These are phyloP conservation scores for Geotrichum australiense DNA, from an alignment of 1,139 yeast genomes.

Conservation along the genomic window DNA sequence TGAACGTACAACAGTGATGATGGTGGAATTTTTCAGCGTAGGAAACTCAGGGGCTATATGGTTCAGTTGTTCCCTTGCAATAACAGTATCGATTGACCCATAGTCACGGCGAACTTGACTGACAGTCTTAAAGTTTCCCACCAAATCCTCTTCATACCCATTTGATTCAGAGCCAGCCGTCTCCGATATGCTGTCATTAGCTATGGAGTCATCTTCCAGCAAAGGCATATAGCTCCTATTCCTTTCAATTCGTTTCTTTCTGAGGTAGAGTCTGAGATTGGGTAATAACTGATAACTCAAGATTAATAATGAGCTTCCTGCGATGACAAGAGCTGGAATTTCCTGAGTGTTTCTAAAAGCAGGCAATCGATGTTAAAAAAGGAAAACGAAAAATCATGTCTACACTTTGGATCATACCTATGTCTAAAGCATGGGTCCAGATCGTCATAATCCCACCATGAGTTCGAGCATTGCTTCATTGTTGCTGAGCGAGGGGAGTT, in stretches of 20 bases:
- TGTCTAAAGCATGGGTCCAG: conserved; percentile 27
- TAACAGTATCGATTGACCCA: conserved; percentile 22
- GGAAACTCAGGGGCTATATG: conserved; percentile 2
- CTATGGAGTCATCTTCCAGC: conserved; percentile 18
- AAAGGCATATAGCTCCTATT: conserved; percentile 26
- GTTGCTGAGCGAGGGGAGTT: neutral
- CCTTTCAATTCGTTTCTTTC: conserved; percentile 9
- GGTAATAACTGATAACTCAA: conserved; percentile 22
- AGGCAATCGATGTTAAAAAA: neutral
- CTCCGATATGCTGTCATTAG: conserved; percentile 13
- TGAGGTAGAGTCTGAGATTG: conserved; percentile 12
- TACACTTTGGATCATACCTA: conserved; percentile 21
- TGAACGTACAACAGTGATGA: conserved; percentile 28
- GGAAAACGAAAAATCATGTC: neutral
- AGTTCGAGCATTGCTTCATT: conserved; percentile 22
- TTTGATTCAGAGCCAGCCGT: conserved; percentile 14
- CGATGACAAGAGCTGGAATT: conserved; percentile 21
- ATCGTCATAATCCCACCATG: conserved; percentile 29
- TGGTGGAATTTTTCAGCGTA: conserved; percentile 14
- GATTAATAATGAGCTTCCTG: conserved; percentile 20
- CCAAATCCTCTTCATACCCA: conserved; percentile 15
- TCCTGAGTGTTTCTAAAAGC: conserved; percentile 26
- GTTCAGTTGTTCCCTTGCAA: conserved; percentile 8
- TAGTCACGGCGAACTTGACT: conserved; percentile 8
- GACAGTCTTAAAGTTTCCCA: conserved; percentile 18